Evolutionary conservation across 495 filamentous ascomycete species (phyloP).

Genomic region (Cairneyella variabilis): DNA sequence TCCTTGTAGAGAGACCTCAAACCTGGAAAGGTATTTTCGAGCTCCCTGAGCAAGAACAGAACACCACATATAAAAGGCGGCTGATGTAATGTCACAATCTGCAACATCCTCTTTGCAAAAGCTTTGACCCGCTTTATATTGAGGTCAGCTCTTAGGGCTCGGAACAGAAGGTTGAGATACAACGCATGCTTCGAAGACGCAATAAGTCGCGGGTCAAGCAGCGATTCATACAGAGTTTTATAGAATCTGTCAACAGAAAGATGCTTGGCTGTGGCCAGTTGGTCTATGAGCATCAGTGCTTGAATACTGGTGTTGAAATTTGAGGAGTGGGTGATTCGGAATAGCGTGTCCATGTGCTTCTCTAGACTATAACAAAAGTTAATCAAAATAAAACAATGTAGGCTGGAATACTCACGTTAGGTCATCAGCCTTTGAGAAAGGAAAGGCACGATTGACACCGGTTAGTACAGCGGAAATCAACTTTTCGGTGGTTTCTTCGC

Average conservation of each 20-base stretch:
- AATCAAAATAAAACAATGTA: background rate
- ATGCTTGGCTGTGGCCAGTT: conserved; percentile 76
- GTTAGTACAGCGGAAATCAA: conserved; percentile 85
- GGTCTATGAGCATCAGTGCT: conserved; percentile 92
- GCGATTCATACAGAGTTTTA: conserved; percentile 88
- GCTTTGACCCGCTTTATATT: conserved; percentile 88
- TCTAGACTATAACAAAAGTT: conserved; percentile 48
- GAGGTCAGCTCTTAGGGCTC: conserved; percentile 78
- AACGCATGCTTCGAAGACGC: conserved; percentile 92
- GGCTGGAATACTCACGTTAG: conserved; percentile 50
- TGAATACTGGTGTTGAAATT: conserved; percentile 99
- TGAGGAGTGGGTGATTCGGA: conserved; percentile 91
- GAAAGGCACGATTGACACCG: conserved; percentile 92
- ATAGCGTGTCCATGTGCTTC: conserved; percentile 87
- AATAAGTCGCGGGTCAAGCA: conserved; percentile 82
- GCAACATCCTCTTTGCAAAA: conserved; percentile 88
- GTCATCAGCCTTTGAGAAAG: conserved; percentile 79
- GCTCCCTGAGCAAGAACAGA: conserved; percentile 79
- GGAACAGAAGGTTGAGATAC: conserved; percentile 89
- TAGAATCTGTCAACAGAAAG: conserved; percentile 83
- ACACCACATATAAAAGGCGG: conserved; percentile 88
- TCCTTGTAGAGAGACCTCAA: conserved; percentile 69
- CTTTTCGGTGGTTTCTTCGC: conserved; percentile 78
- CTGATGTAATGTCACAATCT: conserved; percentile 82
- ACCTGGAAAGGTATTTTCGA: conserved; percentile 70